Evolutionary conservation across 306 rosid genomes (phyloP).

Genomic region (Inga oerstediana): DNA sequence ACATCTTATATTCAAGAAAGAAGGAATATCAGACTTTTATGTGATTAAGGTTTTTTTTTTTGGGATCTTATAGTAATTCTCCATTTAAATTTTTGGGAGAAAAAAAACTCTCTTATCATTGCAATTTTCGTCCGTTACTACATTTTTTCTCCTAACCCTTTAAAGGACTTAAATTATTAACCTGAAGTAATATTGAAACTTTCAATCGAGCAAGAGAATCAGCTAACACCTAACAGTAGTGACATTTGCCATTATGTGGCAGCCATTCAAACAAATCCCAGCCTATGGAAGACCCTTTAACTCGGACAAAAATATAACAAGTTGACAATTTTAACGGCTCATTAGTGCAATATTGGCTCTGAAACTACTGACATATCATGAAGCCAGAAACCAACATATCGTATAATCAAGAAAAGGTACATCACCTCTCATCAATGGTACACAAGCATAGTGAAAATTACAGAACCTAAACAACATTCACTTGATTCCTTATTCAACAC

Average conservation of each 20-base stretch:
- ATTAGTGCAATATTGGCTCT: neutral
- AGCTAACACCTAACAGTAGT: neutral
- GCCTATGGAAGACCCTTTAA: neutral
- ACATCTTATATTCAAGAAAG: too few relatives aligned
- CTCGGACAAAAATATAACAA: neutral
- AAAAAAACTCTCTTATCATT: neutral
- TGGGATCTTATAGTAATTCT: too few relatives aligned
- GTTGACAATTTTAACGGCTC: neutral
- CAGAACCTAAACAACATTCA: neutral
- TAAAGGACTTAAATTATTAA: too few relatives aligned
- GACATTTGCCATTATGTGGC: neutral
- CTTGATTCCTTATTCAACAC: conserved; percentile 4
- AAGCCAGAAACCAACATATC: neutral
- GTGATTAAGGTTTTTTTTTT: too few relatives aligned
- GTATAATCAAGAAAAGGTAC: neutral
- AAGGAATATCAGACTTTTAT: too few relatives aligned
- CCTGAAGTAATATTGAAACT: neutral
- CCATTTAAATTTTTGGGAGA: too few relatives aligned
- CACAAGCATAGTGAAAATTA: neutral
- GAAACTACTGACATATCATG: neutral
- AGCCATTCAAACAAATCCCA: neutral
- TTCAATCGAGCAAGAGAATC: neutral
- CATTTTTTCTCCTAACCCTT: neutral
- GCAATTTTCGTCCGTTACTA: neutral
- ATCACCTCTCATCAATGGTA: neutral